Evolutionary conservation across 352 stramenopile genomes (phyloP), one percentile per base, ranked within the genome.

Genomic region (Hyaloperonospora arabidopsidis): DNA sequence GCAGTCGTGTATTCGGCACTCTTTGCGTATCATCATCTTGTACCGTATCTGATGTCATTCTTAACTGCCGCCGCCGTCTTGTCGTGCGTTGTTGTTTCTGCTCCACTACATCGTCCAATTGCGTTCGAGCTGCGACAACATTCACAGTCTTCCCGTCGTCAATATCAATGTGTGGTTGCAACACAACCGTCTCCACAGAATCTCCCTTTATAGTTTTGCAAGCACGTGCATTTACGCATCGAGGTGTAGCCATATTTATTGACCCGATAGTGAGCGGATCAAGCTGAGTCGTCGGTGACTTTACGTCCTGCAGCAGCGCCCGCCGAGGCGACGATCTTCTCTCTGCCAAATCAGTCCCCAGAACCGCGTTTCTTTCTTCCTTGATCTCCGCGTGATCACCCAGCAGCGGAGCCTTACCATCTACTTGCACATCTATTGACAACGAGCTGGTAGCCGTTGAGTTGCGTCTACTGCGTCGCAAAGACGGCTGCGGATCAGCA

Each of bases 271-370:
- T 8, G 7, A 29, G 25, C 25, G 7, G 25, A 29, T 7, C 25
- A 29, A n/a, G n/a, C n/a, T 29, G 2, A 14, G 61, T 68, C 49
- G 64, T 57, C 7, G 48, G 56, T 22, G 50, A 59, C 12, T 60
- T 43, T 23, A 52, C 32, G 1, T 64, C 45, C 15, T 58, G 21
- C 1, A 35, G 41, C 12, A 63, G n/a, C 11, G 47, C 15, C 18
- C 54, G 49, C 40, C 59, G 40, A 7, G 54, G 54, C 7, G 58
- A 61, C 13, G 49, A 40, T 51, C 58, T 59, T 43, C 38, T 68
- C 5, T 46, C 49, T 32, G 43, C 10, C 14, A 29, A 7, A 23
- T 44, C 15, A 18, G 14, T 5, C 23, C 23, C 18, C 57, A 21
- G 19, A 52, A 57, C 22, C 28, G 15, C 15, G 18, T 38, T 21